Percentiles rank a stretch among this genome's conserved stretches.
Conservation (phyloP, 2,329 filamentous ascomycete species). For the Cytospora leucostoma region DNA sequence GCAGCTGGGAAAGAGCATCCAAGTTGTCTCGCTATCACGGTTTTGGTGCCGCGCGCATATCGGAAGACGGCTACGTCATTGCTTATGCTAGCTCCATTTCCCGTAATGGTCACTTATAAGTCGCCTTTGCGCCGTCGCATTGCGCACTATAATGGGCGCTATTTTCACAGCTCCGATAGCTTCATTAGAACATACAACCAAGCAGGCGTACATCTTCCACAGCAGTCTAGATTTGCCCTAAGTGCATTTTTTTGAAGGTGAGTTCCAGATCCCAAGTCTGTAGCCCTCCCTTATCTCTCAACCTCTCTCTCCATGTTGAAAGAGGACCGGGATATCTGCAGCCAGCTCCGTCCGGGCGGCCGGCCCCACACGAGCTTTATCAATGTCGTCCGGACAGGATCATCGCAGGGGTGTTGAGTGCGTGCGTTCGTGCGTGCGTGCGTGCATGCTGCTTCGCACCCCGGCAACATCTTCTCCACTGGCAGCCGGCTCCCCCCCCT, state of each 20-base stretch:
- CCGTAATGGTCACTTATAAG: background rate
- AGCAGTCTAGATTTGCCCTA: background rate
- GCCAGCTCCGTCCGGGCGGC: slow-evolving; percentile 12
- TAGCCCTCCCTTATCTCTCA: background rate
- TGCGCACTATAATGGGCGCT: background rate
- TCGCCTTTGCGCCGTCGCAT: slow-evolving; percentile 1
- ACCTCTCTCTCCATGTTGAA: background rate
- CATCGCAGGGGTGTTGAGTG: slow-evolving; percentile 17
- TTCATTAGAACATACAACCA: background rate
- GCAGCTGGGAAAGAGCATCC: background rate
- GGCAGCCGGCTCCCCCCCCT: background rate
- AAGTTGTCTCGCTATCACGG: background rate
- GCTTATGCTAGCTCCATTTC: background rate
- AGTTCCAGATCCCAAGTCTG: background rate
- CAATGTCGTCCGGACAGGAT: slow-evolving; percentile 18
- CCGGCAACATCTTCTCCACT: background rate
- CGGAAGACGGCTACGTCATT: slow-evolving; percentile 17
- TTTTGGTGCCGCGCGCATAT: slow-evolving; percentile 4
- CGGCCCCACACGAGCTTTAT: slow-evolving; percentile 17
- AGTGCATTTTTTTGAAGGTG: background rate
- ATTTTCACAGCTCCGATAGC: background rate
- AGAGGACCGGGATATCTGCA: background rate
- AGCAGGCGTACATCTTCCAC: background rate
- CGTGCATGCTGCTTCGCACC: background rate
- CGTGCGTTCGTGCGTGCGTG: background rate